Evolutionary conservation across 441 rosid genomes (phyloP), one percentile per base, ranked within the genome.

Genomic region (California macrophylla): DNA sequence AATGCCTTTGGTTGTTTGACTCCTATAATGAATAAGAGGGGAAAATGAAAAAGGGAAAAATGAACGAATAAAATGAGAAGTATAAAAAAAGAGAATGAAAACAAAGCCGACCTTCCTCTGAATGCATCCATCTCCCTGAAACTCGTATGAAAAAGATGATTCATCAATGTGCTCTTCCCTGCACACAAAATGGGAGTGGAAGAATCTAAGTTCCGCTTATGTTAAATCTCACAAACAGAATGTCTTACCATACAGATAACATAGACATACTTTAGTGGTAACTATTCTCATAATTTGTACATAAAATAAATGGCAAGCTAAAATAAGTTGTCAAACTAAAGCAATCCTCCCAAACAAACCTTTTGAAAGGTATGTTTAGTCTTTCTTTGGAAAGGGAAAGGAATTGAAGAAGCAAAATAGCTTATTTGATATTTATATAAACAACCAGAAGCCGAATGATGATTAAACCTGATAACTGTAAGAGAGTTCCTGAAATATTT

Each of bases 1-100:
- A 73, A 91, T 82, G 25, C 98, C 97, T 82, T 88, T 91, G 24
- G 98, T 93, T 50, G 98, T 93, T 81, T 93, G 96, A 79, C 76
- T 81, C 92, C 98, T 93, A 74, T 73, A 81, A 75, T 42, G 28
- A 73, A 64, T 50, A 21, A 18, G 63, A 54, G 38, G 34, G 32
- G 15, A 12, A 13, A 26, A 61, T 64, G 36, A 38, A n/a, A 70
- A 34, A 7, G 50, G 6, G 16, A 3, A 54, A 18, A 50, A 50
- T 42, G 18, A 54, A 5, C 20, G 9, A 42, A 23, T 36, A 45
- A 66, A 38, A 3, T 2, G 21, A 56, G 32, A 65, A 65, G 20
- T 9, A 65, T n/a, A 30, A 29, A 29, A 8, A 24, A 20, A 32
- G 54, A 70, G 63, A 70, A 71, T 42, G 65, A 25, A 23, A 6